Conservation (phyloP, 1,284 basidiomycete genomes). For the Cutaneotrichosporon dermatis region DNA sequence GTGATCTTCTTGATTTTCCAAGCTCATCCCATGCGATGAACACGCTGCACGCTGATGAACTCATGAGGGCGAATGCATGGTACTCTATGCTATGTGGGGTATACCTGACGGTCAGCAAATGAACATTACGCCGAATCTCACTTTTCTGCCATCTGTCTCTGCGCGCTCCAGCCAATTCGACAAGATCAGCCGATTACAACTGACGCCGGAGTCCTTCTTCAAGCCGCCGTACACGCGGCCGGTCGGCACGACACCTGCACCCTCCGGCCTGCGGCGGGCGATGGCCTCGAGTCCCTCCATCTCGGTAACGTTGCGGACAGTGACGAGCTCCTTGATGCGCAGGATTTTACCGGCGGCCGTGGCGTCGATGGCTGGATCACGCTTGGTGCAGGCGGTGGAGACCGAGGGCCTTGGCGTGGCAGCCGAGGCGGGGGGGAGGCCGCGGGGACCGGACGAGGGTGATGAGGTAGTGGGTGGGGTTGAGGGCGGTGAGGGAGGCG, state of each 20-base stretch:
- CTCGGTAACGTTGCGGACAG: constrained; percentile 51
- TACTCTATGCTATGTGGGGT: constrained; percentile 5
- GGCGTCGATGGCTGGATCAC: constrained; percentile 48
- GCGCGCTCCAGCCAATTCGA: background rate
- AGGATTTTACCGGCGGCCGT: constrained; percentile 52
- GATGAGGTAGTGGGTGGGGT: constrained; percentile 50
- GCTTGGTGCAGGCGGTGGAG: constrained; percentile 50
- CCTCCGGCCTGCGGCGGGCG: constrained; percentile 34
- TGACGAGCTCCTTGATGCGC: constrained; percentile 54
- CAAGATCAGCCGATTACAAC: background rate
- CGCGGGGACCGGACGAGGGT: constrained; percentile 53
- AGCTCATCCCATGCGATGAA: no score
- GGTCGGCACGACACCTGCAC: constrained; percentile 32
- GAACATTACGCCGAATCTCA: background rate
- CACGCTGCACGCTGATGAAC: no score
- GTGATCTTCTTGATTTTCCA: no score
- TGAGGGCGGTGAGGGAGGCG: constrained; percentile 10
- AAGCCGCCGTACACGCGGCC: background rate
- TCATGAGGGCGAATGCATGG: constrained; percentile 2
- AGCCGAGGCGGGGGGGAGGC: constrained; percentile 47
- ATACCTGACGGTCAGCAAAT: background rate
- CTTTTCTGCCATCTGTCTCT: background rate
- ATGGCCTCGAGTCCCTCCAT: constrained; percentile 27
- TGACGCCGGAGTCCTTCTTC: background rate
- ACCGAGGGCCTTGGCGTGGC: constrained; percentile 50